A percentile compares a stretch with the other conserved stretches of the same genome.
These are phyloP conservation scores for Petasospora fabianii DNA, from an alignment of 1,139 yeast genomes.

Conservation along the genomic window DNA sequence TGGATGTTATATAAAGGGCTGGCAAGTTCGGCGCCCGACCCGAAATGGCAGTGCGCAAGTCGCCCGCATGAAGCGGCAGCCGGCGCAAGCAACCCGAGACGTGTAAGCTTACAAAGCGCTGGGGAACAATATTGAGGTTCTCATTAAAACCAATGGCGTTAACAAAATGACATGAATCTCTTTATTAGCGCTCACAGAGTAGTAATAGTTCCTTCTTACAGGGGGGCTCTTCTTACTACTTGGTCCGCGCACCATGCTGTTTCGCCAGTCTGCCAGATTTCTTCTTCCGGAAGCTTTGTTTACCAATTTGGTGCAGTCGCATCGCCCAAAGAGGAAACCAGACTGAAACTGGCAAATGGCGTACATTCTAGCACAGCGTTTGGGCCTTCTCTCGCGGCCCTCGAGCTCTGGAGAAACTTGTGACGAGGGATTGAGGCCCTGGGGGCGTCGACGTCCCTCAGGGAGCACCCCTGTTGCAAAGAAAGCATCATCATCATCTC, in stretches of 20 bases:
- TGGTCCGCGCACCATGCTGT: too few species aligned
- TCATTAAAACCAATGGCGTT: too few species aligned
- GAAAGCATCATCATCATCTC: too few species aligned
- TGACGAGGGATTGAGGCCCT: not conserved
- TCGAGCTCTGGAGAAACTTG: constrained; percentile 1
- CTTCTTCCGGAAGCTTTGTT: constrained; percentile 16
- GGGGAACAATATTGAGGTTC: not conserved
- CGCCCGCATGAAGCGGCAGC: constrained; percentile 12
- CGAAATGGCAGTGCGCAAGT: constrained; percentile 8
- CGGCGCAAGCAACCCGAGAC: constrained; percentile 13
- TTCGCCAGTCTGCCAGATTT: constrained; percentile 14
- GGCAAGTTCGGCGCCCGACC: constrained; percentile 6
- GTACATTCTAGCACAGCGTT: constrained; percentile 10
- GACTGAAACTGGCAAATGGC: constrained; percentile 15
- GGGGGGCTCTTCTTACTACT: too few species aligned
- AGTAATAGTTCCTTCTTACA: too few species aligned
- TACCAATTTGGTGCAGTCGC: constrained; percentile 9
- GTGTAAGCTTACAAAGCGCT: not conserved
- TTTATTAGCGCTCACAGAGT: too few species aligned
- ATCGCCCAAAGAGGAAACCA: constrained; percentile 9
- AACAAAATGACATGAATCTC: too few species aligned
- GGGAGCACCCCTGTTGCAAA: too few species aligned
- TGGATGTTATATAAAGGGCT: constrained; percentile 8
- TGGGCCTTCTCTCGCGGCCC: not conserved
- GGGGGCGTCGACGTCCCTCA: too few species aligned